Evolutionary conservation across 495 filamentous ascomycete genomes (phyloP).

Genomic region (Aspergillus baeticus): DNA sequence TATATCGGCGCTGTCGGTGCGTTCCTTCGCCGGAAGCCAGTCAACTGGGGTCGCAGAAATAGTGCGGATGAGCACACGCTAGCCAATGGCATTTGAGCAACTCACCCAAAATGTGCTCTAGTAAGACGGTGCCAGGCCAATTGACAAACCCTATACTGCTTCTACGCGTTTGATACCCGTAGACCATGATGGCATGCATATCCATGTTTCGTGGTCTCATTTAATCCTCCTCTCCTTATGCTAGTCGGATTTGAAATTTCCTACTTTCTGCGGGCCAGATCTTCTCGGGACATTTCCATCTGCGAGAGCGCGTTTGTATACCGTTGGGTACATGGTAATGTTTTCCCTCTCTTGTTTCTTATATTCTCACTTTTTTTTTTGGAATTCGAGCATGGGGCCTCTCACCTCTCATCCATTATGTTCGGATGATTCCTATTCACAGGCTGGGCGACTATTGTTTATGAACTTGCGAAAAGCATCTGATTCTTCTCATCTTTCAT

Average conservation of each 20-base stretch:
- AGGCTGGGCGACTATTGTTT: background rate
- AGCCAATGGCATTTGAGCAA: slow-evolving; percentile 20
- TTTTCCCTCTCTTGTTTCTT: background rate
- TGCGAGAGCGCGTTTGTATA: slow-evolving; percentile 12
- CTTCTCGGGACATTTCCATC: slow-evolving; percentile 1
- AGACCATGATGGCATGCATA: slow-evolving; percentile 11
- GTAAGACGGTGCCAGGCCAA: background rate
- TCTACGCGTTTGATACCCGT: slow-evolving; percentile 24
- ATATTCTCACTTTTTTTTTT: background rate
- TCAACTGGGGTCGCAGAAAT: slow-evolving; percentile 85
- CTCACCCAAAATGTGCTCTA: background rate
- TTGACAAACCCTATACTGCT: background rate
- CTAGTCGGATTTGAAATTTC: slow-evolving; percentile 8
- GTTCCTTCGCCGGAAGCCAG: slow-evolving; percentile 86
- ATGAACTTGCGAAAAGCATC: background rate
- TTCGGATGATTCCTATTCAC: background rate
- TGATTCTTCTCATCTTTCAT: background rate
- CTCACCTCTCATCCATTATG: background rate
- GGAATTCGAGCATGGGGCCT: background rate
- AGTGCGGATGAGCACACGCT: slow-evolving; percentile 56
- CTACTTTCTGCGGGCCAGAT: slow-evolving; percentile 7
- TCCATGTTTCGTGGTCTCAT: slow-evolving; percentile 12
- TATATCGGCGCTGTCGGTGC: slow-evolving; percentile 96
- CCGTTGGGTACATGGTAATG: background rate
- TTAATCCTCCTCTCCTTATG: background rate